These are phyloP conservation scores for Tolypocladium pustulatum DNA, from an alignment of 2,329 filamentous ascomycete species.

Conservation along the genomic window DNA sequence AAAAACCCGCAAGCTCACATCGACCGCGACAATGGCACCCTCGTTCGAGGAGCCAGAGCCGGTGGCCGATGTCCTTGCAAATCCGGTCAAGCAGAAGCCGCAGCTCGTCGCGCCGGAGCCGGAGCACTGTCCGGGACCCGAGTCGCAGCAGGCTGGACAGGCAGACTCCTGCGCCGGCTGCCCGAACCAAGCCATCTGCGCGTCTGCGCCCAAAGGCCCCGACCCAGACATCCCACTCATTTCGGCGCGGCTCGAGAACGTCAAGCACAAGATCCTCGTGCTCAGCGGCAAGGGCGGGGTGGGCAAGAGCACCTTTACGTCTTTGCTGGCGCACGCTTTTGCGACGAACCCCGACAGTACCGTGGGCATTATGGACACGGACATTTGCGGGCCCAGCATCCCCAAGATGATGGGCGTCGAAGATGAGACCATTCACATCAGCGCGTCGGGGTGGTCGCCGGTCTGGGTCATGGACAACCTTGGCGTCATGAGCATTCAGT, in stretches of 20 bases:
- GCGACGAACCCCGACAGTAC: slow-evolving; percentile 67
- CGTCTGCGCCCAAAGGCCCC: slow-evolving; percentile 85
- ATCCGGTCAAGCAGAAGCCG: slow-evolving; percentile 68
- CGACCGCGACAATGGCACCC: slow-evolving; percentile 56
- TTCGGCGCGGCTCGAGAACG: slow-evolving; percentile 65
- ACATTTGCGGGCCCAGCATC: slow-evolving; percentile 92
- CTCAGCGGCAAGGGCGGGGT: slow-evolving; percentile 94
- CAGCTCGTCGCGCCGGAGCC: slow-evolving; percentile 89
- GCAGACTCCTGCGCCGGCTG: slow-evolving; percentile 87
- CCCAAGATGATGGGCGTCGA: slow-evolving; percentile 99
- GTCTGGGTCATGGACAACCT: slow-evolving; percentile 95
- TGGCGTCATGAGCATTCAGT: slow-evolving; percentile 94
- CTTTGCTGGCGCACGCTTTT: slow-evolving; percentile 80
- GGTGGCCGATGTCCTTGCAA: slow-evolving; percentile 60
- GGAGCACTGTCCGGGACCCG: slow-evolving; percentile 91
- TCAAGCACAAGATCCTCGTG: slow-evolving; percentile 87
- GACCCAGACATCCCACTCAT: slow-evolving; percentile 91
- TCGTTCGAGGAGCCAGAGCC: slow-evolving; percentile 63
- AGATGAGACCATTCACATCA: slow-evolving; percentile 85
- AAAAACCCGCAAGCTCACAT: background rate
- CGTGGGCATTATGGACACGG: slow-evolving; percentile 95
- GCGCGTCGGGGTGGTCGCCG: slow-evolving; percentile 79
- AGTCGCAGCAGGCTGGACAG: slow-evolving; percentile 58
- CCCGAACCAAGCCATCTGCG: slow-evolving; percentile 92
- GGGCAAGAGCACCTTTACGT: slow-evolving; percentile 90